A percentile compares a stretch with the other conserved stretches of the same genome.
phyloP scores from a whole-genome alignment of 805 yeast species.

The Cyberlindnera suaveolens region DNA sequence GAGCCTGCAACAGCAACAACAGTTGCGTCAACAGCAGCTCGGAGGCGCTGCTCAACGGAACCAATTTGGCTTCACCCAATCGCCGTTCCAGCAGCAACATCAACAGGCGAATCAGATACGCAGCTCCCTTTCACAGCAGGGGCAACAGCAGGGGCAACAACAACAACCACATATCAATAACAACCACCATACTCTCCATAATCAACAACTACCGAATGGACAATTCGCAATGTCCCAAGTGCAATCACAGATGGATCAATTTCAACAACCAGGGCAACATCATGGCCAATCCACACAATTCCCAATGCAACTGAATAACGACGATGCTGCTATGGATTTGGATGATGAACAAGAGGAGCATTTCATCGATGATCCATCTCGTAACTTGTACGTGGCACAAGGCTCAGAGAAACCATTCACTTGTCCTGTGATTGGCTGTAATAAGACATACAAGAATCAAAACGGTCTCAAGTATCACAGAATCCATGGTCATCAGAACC shows the following conservation, averaged over 20 bases:
- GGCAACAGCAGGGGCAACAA: conserved; percentile 11
- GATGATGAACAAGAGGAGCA: conserved; percentile 59
- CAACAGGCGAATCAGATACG: conserved; percentile 13
- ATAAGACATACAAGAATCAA: conserved; percentile 94
- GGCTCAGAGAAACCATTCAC: conserved; percentile 92
- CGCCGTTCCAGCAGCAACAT: conserved; percentile 16
- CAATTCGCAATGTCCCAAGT: conserved; percentile 18
- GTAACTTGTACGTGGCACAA: conserved; percentile 89
- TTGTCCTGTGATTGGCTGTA: conserved; percentile 98
- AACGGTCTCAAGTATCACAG: conserved; percentile 95
- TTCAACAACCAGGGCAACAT: conserved; percentile 9
- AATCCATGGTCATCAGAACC: conserved; percentile 95
- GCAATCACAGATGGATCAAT: conserved; percentile 6
- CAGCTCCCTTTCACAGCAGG: conserved; percentile 7
- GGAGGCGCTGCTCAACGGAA: conserved; percentile 11
- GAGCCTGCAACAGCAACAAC: conserved; percentile 21
- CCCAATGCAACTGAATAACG: conserved; percentile 29
- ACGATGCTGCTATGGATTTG: conserved; percentile 26
- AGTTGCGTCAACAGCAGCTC: conserved; percentile 14
- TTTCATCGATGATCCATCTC: conserved; percentile 95
- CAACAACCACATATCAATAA: conserved; percentile 4
- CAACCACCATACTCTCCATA: not conserved
- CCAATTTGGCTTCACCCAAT: conserved; percentile 15
- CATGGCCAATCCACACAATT: conserved; percentile 21
- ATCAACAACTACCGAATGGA: conserved; percentile 12